Percentiles rank a stretch among this genome's conserved stretches.
phyloP scores from a whole-genome alignment of 306 rosid species.

The Inga laurina region DNA sequence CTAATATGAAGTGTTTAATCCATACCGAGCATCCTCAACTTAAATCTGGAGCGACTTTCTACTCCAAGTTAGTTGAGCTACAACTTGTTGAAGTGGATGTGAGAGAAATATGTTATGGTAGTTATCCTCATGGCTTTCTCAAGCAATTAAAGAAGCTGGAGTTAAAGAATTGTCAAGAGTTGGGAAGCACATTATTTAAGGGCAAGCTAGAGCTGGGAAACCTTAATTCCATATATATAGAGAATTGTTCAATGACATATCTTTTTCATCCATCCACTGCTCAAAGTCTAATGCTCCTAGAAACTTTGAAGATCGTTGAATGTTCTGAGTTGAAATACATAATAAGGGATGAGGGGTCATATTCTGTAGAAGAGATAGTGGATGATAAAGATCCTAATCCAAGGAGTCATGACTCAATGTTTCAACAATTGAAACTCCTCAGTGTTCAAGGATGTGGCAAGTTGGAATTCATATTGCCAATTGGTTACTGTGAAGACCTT shows the following conservation, averaged over 20 bases:
- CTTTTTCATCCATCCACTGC: neutral
- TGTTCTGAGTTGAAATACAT: neutral
- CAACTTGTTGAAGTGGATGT: neutral
- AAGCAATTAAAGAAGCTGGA: neutral
- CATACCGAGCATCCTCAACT: constrained; percentile 3
- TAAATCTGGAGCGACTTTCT: neutral
- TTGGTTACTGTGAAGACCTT: constrained; percentile 24
- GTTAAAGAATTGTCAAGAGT: neutral
- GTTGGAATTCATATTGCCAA: constrained; percentile 28
- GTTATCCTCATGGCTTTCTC: neutral
- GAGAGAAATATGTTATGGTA: neutral
- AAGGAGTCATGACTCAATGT: too few relatives aligned
- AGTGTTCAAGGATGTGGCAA: neutral
- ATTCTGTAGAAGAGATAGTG: neutral
- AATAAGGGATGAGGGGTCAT: neutral
- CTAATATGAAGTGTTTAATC: neutral
- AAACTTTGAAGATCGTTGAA: neutral
- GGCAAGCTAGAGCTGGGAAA: neutral
- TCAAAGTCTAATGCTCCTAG: neutral
- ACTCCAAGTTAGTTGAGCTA: constrained; percentile 4
- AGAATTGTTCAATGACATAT: neutral
- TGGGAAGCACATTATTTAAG: neutral
- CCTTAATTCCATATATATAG: neutral
- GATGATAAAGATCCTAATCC: neutral
- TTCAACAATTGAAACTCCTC: constrained; percentile 26